Evolutionary conservation across 1,284 basidiomycete species (phyloP), one percentile per base, ranked within the genome.

Genomic region (Microbotryum saponariae): DNA sequence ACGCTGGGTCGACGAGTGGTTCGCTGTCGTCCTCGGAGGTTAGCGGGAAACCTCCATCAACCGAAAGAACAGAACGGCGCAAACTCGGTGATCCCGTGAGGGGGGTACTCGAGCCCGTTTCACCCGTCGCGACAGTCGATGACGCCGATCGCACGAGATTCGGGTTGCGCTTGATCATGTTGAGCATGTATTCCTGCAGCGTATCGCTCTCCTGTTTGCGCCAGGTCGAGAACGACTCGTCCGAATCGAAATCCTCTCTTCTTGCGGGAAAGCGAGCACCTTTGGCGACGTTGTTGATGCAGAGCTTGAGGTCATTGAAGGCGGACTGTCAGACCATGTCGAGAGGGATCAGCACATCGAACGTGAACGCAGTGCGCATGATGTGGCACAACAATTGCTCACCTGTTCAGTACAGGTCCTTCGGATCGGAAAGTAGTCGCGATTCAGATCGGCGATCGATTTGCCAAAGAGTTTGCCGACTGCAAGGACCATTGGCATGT

Each of bases 261-360:
- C 86, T 82, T 33, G 89, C 91, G 0, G 93, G 91, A 74, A 93
- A 91, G 0, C 87, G 78, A 23, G 31, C 53, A 59, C 23, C 89
- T 87, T 8, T 86, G 63, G 87, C 89, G 74, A 97, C 88, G 66
- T 92, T 90, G 77, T 91, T 93, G 59, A 97, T 79, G 73, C 89
- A 92, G 37, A 87, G 87, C 81, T 91, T 93, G 54, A 93, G 78
- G 74, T 93, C 91, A 55, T 82, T 82, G 64, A 93, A 77, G 0
- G 89, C 90, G 29, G 89, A 88, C 83, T 90, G 71, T 42, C 37
- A 16, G 16, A 42, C 6, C 12, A 42, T 18, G 16, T 12, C 37
- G 37, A 42, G 16, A 16, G 37, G 12, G 37, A 6, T 42, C 37
- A 37, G 37, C 37, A 16, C 37, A 16, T 37, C 37, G 37, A 49